These are phyloP conservation scores for Coemansia sp. DNA, from an alignment of 192 early-diverging fungal genomes.

Conservation along the genomic window DNA sequence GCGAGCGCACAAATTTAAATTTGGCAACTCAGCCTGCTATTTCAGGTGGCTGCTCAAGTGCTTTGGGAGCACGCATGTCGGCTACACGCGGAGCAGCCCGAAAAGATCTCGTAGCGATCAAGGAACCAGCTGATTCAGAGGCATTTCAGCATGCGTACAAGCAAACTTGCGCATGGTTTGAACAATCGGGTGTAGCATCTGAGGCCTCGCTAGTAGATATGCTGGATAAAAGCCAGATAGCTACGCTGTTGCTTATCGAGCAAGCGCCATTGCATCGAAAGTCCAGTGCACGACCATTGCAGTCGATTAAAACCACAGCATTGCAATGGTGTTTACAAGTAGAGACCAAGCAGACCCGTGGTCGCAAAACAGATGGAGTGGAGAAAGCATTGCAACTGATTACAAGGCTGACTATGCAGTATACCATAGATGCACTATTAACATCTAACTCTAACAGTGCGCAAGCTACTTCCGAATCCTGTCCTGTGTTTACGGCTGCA, in stretches of 20 bases:
- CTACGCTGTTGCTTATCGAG: too few species aligned
- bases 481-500: not conserved
- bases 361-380: too few species aligned
- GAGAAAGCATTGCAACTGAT: too few species aligned
- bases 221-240: not conserved
- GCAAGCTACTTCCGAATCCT: too few species aligned
- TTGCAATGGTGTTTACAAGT: too few species aligned
- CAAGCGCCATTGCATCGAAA: too few species aligned
- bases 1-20: conserved; percentile 20
- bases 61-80: not conserved
- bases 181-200: not conserved
- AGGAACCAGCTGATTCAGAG: conserved; percentile 12
- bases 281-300: too few species aligned
- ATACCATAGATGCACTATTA: too few species aligned
- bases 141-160: conserved; percentile 13
- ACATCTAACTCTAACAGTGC: too few species aligned
- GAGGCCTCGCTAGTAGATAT: not conserved
- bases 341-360: too few species aligned
- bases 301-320: too few species aligned
- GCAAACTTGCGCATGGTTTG: conserved; percentile 9
- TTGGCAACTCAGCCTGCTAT: not conserved
- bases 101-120: not conserved
- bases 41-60: not conserved
- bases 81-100: conserved; percentile 6
- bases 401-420: too few species aligned